phyloP scores from a whole-genome alignment of 805 yeast genomes.

The Metschnikowia shivogae region DNA sequence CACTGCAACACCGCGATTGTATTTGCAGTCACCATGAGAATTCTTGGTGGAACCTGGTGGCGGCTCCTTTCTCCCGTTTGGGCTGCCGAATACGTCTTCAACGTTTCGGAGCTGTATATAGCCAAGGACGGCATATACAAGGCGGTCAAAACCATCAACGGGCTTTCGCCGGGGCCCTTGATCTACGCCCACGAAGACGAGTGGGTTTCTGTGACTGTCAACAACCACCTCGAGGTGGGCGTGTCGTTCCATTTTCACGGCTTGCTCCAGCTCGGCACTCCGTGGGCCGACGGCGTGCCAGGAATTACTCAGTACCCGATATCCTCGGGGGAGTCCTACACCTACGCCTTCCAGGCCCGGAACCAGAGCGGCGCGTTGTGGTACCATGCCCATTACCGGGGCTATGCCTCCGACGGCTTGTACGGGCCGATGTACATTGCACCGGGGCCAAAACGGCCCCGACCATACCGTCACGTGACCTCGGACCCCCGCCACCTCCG shows the following conservation, averaged over 20 bases:
- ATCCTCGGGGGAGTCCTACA: slow-evolving; percentile 37
- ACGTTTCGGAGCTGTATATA: slow-evolving; percentile 8
- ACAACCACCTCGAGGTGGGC: slow-evolving; percentile 34
- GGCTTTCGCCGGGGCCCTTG: slow-evolving; percentile 49
- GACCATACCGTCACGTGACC: slow-evolving; percentile 31
- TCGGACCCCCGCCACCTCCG: slow-evolving; percentile 24
- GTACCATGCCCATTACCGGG: slow-evolving; percentile 52
- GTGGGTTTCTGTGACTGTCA: slow-evolving; percentile 32
- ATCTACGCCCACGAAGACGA: slow-evolving; percentile 34
- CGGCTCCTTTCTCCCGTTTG: slow-evolving; percentile 15
- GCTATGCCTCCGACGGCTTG: slow-evolving; percentile 47
- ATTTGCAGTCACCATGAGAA: slow-evolving; percentile 1
- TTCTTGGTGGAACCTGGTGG: neutral
- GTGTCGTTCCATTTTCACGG: slow-evolving; percentile 56
- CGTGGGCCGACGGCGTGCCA: slow-evolving; percentile 49
- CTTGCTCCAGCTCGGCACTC: slow-evolving; percentile 41
- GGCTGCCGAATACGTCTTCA: slow-evolving; percentile 8
- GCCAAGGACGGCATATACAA: slow-evolving; percentile 34
- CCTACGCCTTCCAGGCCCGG: slow-evolving; percentile 37
- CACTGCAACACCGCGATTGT: slow-evolving; percentile 2
- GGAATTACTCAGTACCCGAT: slow-evolving; percentile 51
- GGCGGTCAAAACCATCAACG: slow-evolving; percentile 36
- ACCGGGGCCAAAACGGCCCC: slow-evolving; percentile 23
- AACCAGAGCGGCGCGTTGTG: slow-evolving; percentile 49
- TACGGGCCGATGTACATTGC: slow-evolving; percentile 45